These are phyloP conservation scores for Rhododendron henanense DNA, from an alignment of 148 eudicot genomes.

Conservation along the genomic window DNA sequence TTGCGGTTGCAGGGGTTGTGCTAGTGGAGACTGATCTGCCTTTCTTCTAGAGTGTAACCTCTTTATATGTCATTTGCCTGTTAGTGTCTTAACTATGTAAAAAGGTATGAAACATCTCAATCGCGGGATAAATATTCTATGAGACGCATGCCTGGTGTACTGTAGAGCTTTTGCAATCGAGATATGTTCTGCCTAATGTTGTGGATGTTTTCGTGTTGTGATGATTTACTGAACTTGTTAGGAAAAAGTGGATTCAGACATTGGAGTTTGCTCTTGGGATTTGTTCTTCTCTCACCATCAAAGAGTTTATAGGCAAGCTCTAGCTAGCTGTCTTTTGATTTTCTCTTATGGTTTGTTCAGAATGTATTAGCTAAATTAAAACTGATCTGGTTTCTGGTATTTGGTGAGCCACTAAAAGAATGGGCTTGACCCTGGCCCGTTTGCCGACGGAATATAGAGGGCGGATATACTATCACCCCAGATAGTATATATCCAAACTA, in stretches of 20 bases:
- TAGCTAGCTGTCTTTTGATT: background rate
- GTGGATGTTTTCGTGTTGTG: background rate
- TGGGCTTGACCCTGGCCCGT: background rate
- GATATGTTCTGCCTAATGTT: background rate
- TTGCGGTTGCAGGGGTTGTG: constrained; percentile 84
- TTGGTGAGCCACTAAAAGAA: background rate
- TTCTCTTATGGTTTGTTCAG: background rate
- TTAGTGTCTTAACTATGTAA: background rate
- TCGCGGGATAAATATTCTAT: background rate
- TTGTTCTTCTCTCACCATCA: background rate
- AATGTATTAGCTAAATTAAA: background rate
- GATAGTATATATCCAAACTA: too few relatives aligned
- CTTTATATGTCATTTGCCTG: background rate
- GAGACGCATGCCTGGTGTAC: background rate
- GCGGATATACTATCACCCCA: too few relatives aligned
- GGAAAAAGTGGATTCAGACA: background rate
- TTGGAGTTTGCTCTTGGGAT: background rate
- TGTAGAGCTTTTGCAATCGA: background rate
- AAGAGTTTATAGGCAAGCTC: background rate
- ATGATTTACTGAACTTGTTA: background rate
- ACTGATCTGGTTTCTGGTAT: background rate
- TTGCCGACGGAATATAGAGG: too few relatives aligned
- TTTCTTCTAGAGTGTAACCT: background rate
- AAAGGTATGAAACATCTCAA: background rate
- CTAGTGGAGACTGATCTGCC: constrained; percentile 69